These are phyloP conservation scores for Cenchrus fungigraminus DNA, from an alignment of 176 grass and related monocot species.

Conservation along the genomic window DNA sequence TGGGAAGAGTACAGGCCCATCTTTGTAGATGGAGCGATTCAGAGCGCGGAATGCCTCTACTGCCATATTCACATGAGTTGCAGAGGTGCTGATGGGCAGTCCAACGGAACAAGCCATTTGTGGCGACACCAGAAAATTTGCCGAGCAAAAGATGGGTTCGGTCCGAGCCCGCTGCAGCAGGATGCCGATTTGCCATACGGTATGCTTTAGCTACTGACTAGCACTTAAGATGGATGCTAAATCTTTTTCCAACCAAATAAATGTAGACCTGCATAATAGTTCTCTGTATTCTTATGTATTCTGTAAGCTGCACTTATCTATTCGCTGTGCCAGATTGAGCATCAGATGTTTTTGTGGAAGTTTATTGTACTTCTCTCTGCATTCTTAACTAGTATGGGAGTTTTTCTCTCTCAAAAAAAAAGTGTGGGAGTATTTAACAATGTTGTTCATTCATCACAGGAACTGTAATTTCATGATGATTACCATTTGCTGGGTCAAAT, in stretches of 20 bases:
- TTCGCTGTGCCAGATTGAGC: background rate
- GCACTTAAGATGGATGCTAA: background rate
- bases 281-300: background rate
- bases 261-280: background rate
- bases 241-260: background rate
- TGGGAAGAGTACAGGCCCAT: slow-evolving; percentile 59
- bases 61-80: slow-evolving; percentile 56
- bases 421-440: background rate
- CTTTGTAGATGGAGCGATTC: slow-evolving; percentile 44
- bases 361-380: background rate
- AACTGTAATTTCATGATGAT: background rate
- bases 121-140: slow-evolving; percentile 66
- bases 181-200: slow-evolving; percentile 27
- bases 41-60: slow-evolving; percentile 50
- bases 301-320: background rate
- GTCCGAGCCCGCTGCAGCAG: slow-evolving; percentile 27
- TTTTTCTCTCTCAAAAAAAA: background rate
- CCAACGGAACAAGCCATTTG: slow-evolving; percentile 62
- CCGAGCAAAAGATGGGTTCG: slow-evolving; percentile 40
- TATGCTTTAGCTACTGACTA: slow-evolving; percentile 5
- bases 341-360: slow-evolving; percentile 11
- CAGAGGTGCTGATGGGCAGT: slow-evolving; percentile 54
- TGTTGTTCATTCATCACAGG: background rate
- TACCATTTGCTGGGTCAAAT: background rate
- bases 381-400: background rate